Base-by-base conservation (phyloP, 2,329 filamentous ascomycete species). In the Fusarium lyarnte region DNA sequence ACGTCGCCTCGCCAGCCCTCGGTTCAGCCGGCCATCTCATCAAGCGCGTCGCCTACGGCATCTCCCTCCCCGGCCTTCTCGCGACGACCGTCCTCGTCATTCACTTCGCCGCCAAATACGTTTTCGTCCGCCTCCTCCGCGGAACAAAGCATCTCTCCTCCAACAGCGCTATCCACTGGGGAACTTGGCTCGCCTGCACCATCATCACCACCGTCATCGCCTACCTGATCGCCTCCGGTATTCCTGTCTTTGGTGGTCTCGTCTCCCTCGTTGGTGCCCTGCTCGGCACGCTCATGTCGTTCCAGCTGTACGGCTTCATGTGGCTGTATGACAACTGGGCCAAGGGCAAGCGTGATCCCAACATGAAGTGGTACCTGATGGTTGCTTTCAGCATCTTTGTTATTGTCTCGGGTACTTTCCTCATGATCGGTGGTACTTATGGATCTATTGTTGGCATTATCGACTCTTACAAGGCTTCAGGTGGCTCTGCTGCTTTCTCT, bases 1-100 rank as follows among this genome's bases (percentile, higher is more conserved):
- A 82, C 63, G 83, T 87, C 8, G 82, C 84, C 0, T 85, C 84
- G 0, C 85, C 85, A 0, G 84, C 85, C 16, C 80, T 87, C 14
- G 85, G 84, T 5, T 85, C 83, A 16, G 85, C 84, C 1, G 85
- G 85, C 6, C 35, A 58, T 1, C 62, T 76, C 1, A 77, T 85
- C 63, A 86, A 86, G 79, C 85, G 82, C 66, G 74, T 85, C 16
- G 80, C 78, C 53, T 87, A 87, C 57, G 85, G 83, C 4, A 63
- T 81, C 1, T 78, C 79, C 12, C 68, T 80, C 2, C 79, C 79
- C 1, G 79, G 79, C 12, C 74, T 80, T 10, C 38, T 78, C 25
- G 78, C 77, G 11, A 77, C 77, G 2, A 75, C 74, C 5, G 76
- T 73, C 11, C 68, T 80, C 1, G 69, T 80, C 29, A 71, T 74